These are phyloP conservation scores for Globisporangium middletonii DNA, from an alignment of 352 stramenopile genomes.

Conservation along the genomic window DNA sequence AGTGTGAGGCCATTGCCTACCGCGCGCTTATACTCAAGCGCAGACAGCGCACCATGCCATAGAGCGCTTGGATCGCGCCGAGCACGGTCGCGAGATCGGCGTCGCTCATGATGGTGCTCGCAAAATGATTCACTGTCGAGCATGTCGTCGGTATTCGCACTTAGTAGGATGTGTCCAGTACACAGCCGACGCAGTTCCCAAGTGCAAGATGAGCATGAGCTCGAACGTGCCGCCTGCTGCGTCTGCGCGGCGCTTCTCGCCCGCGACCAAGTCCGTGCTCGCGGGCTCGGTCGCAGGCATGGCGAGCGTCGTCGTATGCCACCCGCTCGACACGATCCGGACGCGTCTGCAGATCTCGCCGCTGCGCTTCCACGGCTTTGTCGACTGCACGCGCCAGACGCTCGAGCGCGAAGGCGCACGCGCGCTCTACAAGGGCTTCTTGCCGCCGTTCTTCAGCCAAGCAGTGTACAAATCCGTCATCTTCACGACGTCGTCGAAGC, in stretches of 20 bases:
- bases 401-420: slow-evolving; percentile 50
- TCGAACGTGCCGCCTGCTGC: no score
- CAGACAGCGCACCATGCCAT: slow-evolving; percentile 40
- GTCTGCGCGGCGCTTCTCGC: slow-evolving; percentile 21
- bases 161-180: no score
- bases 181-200: no score
- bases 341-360: slow-evolving; percentile 79
- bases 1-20: background rate
- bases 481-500: slow-evolving; percentile 64
- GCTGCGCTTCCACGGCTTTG: slow-evolving; percentile 48
- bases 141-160: no score
- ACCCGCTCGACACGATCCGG: slow-evolving; percentile 84
- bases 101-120: slow-evolving; percentile 14
- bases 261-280: slow-evolving; percentile 59
- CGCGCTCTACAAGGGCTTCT: slow-evolving; percentile 81
- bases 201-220: no score
- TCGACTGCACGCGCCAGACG: slow-evolving; percentile 58
- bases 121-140: background rate
- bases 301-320: slow-evolving; percentile 75
- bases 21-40: background rate
- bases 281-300: slow-evolving; percentile 79
- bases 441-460: slow-evolving; percentile 84
- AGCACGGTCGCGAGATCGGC: slow-evolving; percentile 38
- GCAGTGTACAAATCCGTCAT: slow-evolving; percentile 88
- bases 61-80: slow-evolving; percentile 50